Evolutionary conservation across 805 yeast species (phyloP), one percentile per base, ranked within the genome.

Genomic region (Candida cerambycidarum): DNA sequence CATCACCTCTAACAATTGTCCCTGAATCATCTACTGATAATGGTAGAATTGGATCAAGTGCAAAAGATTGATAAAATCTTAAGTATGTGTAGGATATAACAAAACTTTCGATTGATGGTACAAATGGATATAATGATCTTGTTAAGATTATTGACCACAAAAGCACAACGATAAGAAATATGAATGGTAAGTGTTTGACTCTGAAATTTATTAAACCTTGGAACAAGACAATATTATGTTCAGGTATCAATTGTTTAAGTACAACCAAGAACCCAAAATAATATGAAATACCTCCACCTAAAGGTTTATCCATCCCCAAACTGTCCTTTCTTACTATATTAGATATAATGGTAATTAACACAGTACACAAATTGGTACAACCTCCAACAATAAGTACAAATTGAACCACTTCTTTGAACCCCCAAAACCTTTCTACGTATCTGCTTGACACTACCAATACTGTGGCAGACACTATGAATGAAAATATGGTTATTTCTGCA

Each of bases 21-120:
- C 58, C 51, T 4, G 59, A 24, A 10, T 50, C 46, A 27, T 62
- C 58, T 51, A 72, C 44, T 8, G 71, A 60, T 21, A 67, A 53
- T 11, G 85, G 82, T 46, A 82, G 64, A n/a, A 71, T 59, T 33
- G 79, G 82, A 42, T 79, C 84, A 16, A 67, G 59, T n/a, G 69
- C 63, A 35, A 77, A 73, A 12, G 75, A 56, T 55, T 89, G 93
- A 67, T 67, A 82, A 61, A 88, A 90, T 51, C 98, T 75, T 52
- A 90, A 70, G 58, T 89, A 92, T 36, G 66, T 57, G 87, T 92
- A 90, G 13, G 90, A 71, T 2, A 79, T 67, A 38, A 86, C 62
- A 53, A 90, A 89, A 36, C 83, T 80, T 16, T 67, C 64, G 15
- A 63, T 63, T 6, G 82, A 66, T 11, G 88, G 88, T 5, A 83